phyloP scores from a whole-genome alignment of 2,329 filamentous ascomycete genomes.

The Podosphaera xanthii region DNA sequence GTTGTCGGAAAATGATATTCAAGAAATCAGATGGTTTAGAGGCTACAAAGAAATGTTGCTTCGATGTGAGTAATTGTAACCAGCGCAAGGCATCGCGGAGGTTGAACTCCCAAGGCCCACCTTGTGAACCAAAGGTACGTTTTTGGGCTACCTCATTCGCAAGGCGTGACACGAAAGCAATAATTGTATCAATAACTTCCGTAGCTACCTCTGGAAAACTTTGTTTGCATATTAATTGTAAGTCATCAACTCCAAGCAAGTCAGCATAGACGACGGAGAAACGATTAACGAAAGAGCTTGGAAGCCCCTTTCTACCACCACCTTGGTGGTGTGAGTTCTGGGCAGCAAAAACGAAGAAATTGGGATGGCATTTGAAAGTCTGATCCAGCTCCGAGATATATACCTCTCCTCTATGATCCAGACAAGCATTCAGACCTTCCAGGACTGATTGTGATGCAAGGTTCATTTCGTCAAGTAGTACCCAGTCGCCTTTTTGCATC shows the following conservation, averaged over 20 bases:
- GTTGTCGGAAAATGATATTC: conserved; percentile 61
- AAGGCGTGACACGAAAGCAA: conserved; percentile 59
- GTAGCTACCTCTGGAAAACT: conserved; percentile 44
- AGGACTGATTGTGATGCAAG: conserved; percentile 89
- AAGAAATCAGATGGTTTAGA: conserved; percentile 50
- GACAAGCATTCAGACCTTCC: conserved; percentile 85
- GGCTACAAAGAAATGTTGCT: conserved; percentile 35
- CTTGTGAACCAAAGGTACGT: conserved; percentile 34
- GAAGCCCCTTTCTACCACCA: conserved; percentile 80
- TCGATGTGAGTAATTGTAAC: conserved; percentile 46
- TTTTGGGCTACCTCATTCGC: conserved; percentile 45
- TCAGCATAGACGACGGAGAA: conserved; percentile 97
- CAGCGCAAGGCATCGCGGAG: conserved; percentile 75
- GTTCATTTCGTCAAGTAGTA: conserved; percentile 96
- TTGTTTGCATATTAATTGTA: conserved; percentile 59
- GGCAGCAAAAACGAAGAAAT: conserved; percentile 88
- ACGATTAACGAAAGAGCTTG: conserved; percentile 89
- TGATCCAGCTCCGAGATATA: conserved; percentile 91
- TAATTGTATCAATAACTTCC: conserved; percentile 40
- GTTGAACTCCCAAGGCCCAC: conserved; percentile 89
- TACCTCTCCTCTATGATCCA: conserved; percentile 88
- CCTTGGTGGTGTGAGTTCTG: conserved; percentile 97
- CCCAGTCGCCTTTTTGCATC: conserved; percentile 95
- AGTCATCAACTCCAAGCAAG: conserved; percentile 58
- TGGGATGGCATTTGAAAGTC: conserved; percentile 68